Base-by-base conservation (phyloP, 371 early-diverging fungal genomes). In the Mortierella sp. region DNA sequence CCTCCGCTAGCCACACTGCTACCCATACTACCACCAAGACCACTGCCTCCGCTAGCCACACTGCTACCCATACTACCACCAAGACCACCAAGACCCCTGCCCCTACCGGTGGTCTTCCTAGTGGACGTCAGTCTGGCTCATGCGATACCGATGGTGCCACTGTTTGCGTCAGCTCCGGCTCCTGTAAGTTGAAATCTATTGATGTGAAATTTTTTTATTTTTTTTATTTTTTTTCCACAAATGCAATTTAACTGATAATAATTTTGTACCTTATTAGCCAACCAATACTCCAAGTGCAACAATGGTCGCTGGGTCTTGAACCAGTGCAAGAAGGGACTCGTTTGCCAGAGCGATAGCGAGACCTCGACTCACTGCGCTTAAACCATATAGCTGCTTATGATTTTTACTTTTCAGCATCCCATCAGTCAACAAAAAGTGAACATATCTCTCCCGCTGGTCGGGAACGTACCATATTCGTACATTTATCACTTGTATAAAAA, bases 241-340 rank as follows among this genome's bases (percentile, higher is more conserved):
- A 26, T 59, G 32, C 1, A 39, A 20, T 37, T 40, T 24, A 35
- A 35, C 35, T 35, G 6, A 35, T 35, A 35, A 47, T 47, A 10
- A 10, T 20, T 1, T 47, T 47, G 47, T 47, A 47, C 47, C 47
- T 47, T 47, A 40, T 37, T 45, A 62, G 63, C 78, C 28, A 64
- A 64, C 66, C 68, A 77, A 35, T 77, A 77, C 73, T 77, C 78
- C 61, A 77, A 77, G 70, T 77, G 78, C 62, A 65, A 62, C 69
- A 39, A 58, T 20, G 78, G 78, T 11, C 54, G 18, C 22, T 77
- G 78, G 78, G 51, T 77, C 54, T 39, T 72, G 65, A 77, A 77
- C 78, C 78, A 77, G 69, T 77, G 78, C 78, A 77, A 77, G 78
- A n/a, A 54, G 5, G 69, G 73, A 12, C 73, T 65, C 24, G 66